Conservation (phyloP, 495 filamentous ascomycete species). For the Chaetomium tenue region DNA sequence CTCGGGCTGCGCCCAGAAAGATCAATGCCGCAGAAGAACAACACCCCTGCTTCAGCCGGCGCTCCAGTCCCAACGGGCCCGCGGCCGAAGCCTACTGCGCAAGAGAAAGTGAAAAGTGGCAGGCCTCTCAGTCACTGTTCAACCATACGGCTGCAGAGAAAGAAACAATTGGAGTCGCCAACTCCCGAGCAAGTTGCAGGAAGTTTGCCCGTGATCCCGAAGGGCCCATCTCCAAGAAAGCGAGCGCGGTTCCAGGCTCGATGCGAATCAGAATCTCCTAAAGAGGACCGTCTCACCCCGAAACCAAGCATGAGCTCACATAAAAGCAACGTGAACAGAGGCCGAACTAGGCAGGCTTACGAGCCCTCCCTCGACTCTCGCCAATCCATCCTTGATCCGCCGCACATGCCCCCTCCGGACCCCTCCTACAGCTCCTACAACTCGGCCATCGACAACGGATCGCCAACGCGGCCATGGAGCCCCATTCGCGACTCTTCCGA, state of each 20-base stretch:
- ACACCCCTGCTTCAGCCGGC: neutral
- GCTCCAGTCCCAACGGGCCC: slow-evolving; percentile 15
- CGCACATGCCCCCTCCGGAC: slow-evolving; percentile 49
- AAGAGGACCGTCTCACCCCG: neutral
- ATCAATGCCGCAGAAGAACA: neutral
- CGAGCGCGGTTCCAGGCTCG: slow-evolving; percentile 32
- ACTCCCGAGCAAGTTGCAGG: neutral
- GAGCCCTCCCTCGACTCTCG: slow-evolving; percentile 51
- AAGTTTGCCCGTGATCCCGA: slow-evolving; percentile 44
- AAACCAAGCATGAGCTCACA: slow-evolving; percentile 39
- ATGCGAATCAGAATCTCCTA: slow-evolving; percentile 24
- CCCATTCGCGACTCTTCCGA: slow-evolving; percentile 60
- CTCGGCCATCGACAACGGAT: slow-evolving; percentile 32
- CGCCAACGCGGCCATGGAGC: slow-evolving; percentile 69
- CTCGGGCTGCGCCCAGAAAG: slow-evolving; percentile 10
- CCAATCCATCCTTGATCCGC: slow-evolving; percentile 43
- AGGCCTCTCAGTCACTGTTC: slow-evolving; percentile 17
- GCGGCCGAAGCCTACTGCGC: slow-evolving; percentile 15
- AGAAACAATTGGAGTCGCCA: slow-evolving; percentile 22
- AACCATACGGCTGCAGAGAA: slow-evolving; percentile 50
- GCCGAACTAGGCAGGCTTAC: slow-evolving; percentile 42
- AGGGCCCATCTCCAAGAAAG: slow-evolving; percentile 48
- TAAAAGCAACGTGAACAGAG: slow-evolving; percentile 34
- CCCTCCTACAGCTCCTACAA: slow-evolving; percentile 45
- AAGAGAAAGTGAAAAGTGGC: slow-evolving; percentile 10